Conservation (phyloP, 2,329 filamentous ascomycete genomes). For the Trichophyton verrucosum region DNA sequence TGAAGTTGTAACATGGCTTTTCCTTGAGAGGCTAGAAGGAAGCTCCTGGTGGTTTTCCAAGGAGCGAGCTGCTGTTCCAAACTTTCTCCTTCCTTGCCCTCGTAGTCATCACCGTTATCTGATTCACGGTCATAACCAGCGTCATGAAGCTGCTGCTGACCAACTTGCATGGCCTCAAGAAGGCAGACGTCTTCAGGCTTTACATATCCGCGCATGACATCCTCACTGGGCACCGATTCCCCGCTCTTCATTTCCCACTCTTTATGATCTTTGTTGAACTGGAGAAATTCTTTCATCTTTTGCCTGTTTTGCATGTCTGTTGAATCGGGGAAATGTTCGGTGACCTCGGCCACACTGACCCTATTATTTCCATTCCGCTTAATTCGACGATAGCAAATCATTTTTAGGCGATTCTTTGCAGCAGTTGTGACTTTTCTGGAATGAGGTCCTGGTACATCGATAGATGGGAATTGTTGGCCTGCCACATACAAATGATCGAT, state of each 20-base stretch:
- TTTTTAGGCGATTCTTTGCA: constrained; percentile 92
- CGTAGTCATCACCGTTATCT: constrained; percentile 54
- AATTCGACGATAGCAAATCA: constrained; percentile 84
- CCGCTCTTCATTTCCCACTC: constrained; percentile 69
- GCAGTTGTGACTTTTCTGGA: constrained; percentile 91
- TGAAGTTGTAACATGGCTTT: constrained; percentile 96
- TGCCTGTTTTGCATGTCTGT: constrained; percentile 92
- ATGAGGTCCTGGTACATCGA: constrained; percentile 86
- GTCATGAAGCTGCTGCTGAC: constrained; percentile 78
- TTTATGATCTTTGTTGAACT: constrained; percentile 76
- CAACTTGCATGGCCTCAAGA: constrained; percentile 93
- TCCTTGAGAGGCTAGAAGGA: constrained; percentile 80
- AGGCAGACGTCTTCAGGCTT: constrained; percentile 91
- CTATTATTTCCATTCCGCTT: constrained; percentile 58
- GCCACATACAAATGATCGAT: constrained; percentile 86
- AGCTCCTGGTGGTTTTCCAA: constrained; percentile 95
- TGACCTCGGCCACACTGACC: constrained; percentile 70
- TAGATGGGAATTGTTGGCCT: constrained; percentile 82
- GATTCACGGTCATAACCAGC: constrained; percentile 65
- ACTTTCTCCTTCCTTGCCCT: constrained; percentile 58
- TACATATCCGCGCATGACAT: constrained; percentile 72
- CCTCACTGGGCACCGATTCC: constrained; percentile 67
- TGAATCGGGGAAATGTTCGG: constrained; percentile 80
- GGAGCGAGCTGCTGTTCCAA: constrained; percentile 83
- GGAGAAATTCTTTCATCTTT: constrained; percentile 92